Evolutionary conservation across 2,329 filamentous ascomycete genomes (phyloP), one percentile per base, ranked within the genome.

Genomic region (Exophiala dermatitidis): DNA sequence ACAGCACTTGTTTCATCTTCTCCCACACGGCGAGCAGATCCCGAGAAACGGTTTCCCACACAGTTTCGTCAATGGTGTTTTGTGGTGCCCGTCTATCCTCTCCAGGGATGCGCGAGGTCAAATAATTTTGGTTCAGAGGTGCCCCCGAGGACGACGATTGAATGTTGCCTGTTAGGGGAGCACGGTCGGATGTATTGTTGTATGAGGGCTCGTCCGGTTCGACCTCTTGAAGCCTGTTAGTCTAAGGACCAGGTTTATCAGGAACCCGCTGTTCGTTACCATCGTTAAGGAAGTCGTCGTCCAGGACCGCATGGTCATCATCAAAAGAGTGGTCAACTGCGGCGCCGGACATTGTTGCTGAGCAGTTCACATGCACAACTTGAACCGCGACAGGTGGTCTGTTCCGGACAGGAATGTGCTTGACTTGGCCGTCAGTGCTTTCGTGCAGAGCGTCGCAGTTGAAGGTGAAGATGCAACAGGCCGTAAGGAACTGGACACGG

Each of bases 1-100:
- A 98, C 56, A 98, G 81, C 37, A 98, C 93, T 76, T 96, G 91
- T 70, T 88, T 85, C 84, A 98, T 89, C 78, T 98, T 98, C 73
- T 88, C 87, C 91, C 93, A 97, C 34, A 97, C 89, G 29, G 90
- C 93, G 5, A 91, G 73, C 61, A 98, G 74, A 70, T 98, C 93
- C 62, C 93, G 85, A 48, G 87, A 88, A 56, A 98, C 77, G n/a
- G 93, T 98, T 41, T 91, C 88, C 93, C 93, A 98, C 38, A 98
- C 93, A 1, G 84, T 85, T 74, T 98, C 93, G 71, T 98, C 93
- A 69, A 98, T 94, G 43, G 93, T 98, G 73, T 94, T 95, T 61
- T 85, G 83, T 5, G 90, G 82, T 10, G 93, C 90, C 59, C 86
- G 81, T 50, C 93, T 86, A 74, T 98, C 93, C 71, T 97, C 91